Evolutionary conservation across 495 filamentous ascomycete species (phyloP), one percentile per base, ranked within the genome.

Genomic region (Aspergillus hancockii): DNA sequence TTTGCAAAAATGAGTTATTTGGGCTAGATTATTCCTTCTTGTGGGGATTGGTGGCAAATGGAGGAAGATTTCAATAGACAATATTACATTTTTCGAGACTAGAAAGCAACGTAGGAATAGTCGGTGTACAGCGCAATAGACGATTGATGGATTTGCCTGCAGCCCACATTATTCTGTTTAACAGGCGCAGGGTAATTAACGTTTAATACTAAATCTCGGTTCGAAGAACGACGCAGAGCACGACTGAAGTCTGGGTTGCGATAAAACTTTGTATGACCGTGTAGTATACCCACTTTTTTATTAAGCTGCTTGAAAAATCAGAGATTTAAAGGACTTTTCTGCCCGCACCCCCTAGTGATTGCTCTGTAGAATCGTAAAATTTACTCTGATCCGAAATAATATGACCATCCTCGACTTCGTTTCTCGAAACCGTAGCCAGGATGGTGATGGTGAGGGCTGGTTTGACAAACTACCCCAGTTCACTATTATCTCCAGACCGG

Each of bases 401-500:
- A 63, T 63, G 61, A 41, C 49, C 18, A 59, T 59, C 12, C 40
- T 59, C 28, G 52, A 52, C 43, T 38, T 30, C 23, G 12, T 54
- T 28, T 53, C 31, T 50, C 54, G 54, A 21, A 49, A 32, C 38
- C 30, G 49, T 45, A 34, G 22, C 45, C 41, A 58, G 43, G 14
- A 55, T 45, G 53, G 34, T 18, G 55, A 45, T 3, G 34, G 38
- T n/a, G 31, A 22, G 12, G 38, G 25, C 12, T 14, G 25, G 36
- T n/a, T 22, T 32, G n/a, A 58, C 9, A 68, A 71, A 58, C 43
- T 50, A 16, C 53, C 62, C 16, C 60, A 74, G 41, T 43, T 60
- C 31, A 64, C 63, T 19, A 31, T 66, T 22, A 56, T 62, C 31
- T 69, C 66, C 19, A 61, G 60, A 22, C 59, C 65, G 16, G 67